Conservation (phyloP, 2,329 filamentous ascomycete genomes). For the Aurifilum marmelostoma region DNA sequence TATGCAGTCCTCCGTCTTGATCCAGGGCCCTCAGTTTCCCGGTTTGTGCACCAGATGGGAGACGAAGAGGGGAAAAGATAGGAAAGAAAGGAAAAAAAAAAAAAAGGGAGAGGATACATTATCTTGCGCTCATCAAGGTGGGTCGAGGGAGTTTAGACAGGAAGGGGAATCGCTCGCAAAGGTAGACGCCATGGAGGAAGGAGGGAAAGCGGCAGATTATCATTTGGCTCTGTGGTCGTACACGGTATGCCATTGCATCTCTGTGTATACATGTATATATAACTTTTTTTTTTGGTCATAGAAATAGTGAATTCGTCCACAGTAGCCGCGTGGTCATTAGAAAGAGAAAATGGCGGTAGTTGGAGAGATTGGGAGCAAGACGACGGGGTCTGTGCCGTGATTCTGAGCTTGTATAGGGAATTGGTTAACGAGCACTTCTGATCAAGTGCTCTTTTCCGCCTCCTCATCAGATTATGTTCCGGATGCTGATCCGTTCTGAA, state of each 20-base stretch:
- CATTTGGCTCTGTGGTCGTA: conserved; percentile 21
- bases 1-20: too few relatives aligned
- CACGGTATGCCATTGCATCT: conserved; percentile 16
- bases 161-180: conserved; percentile 6
- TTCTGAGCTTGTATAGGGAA: neutral
- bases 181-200: neutral
- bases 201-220: conserved; percentile 14
- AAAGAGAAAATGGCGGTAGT: neutral
- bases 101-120: neutral
- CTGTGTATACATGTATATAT: neutral
- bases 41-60: too few relatives aligned
- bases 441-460: neutral
- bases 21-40: too few relatives aligned
- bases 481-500: conserved; percentile 51
- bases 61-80: too few relatives aligned
- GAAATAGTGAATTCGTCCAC: neutral
- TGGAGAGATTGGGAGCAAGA: neutral
- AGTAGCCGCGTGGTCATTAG: neutral
- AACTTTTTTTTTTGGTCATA: neutral
- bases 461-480: conserved; percentile 46
- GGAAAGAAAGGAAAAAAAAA: too few relatives aligned
- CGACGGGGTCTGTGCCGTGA: neutral
- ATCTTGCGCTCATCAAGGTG: neutral
- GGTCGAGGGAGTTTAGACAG: neutral
- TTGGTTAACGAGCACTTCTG: too few relatives aligned